Evolutionary conservation across 2,329 filamentous ascomycete genomes (phyloP).

Genomic region (Alternaria hordeiaustralica): DNA sequence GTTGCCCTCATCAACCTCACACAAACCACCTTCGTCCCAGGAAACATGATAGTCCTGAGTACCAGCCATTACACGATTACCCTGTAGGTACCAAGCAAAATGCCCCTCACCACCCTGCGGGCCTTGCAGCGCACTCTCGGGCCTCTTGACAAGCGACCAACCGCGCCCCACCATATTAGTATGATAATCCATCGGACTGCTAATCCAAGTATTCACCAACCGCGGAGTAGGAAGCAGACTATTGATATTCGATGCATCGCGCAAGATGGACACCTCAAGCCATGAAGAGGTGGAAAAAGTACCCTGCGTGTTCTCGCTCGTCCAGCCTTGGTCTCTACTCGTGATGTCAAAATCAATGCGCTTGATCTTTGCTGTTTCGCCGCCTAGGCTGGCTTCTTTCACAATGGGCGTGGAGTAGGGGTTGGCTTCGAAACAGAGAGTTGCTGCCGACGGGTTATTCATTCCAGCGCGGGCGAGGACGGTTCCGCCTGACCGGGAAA

Average conservation of each 20-base stretch:
- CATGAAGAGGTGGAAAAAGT: slow-evolving; percentile 41
- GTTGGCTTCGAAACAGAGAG: slow-evolving; percentile 22
- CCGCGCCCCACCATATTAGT: slow-evolving; percentile 9
- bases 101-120: slow-evolving; percentile 32
- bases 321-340: slow-evolving; percentile 45
- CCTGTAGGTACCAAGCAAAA: slow-evolving; percentile 43
- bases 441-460: slow-evolving; percentile 13
- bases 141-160: slow-evolving; percentile 27
- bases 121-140: slow-evolving; percentile 22
- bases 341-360: slow-evolving; percentile 31
- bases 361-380: slow-evolving; percentile 29
- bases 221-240: slow-evolving; percentile 5
- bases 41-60: slow-evolving; percentile 21
- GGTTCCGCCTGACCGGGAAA: not conserved
- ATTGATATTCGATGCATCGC: slow-evolving; percentile 12
- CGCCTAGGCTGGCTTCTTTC: not conserved
- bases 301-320: slow-evolving; percentile 30
- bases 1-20: slow-evolving; percentile 16
- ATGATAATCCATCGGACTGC: slow-evolving; percentile 12
- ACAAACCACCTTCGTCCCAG: slow-evolving; percentile 20
- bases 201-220: slow-evolving; percentile 1
- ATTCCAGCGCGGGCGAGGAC: slow-evolving; percentile 3
- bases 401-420: slow-evolving; percentile 17
- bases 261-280: slow-evolving; percentile 42
- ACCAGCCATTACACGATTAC: slow-evolving; percentile 33